Percentiles rank a stretch among this genome's conserved stretches.
These are phyloP conservation scores for Penicillium sp. DNA, from an alignment of 2,329 filamentous ascomycete species.

Conservation along the genomic window DNA sequence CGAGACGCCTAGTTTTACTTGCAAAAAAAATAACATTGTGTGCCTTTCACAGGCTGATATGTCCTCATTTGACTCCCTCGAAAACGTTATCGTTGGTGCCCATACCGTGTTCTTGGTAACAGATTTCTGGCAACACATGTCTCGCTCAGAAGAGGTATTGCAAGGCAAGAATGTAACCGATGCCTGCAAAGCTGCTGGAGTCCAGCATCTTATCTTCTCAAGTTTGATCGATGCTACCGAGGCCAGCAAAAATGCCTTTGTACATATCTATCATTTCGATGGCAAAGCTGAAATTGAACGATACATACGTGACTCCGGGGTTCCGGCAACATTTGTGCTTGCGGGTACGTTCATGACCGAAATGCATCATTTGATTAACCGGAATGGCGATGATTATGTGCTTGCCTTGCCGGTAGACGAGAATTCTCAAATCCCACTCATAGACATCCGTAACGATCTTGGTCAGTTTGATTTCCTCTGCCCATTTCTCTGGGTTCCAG, in stretches of 20 bases:
- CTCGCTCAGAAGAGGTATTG: conserved; percentile 25
- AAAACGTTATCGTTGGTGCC: conserved; percentile 43
- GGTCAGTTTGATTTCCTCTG: conserved; percentile 36
- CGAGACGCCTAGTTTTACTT: neutral
- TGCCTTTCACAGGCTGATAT: conserved; percentile 46
- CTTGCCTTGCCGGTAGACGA: conserved; percentile 24
- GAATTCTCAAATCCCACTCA: conserved; percentile 38
- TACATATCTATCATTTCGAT: conserved; percentile 50
- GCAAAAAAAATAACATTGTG: neutral
- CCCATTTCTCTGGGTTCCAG: neutral
- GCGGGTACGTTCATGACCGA: conserved; percentile 54
- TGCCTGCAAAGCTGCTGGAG: conserved; percentile 23
- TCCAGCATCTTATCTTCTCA: conserved; percentile 30
- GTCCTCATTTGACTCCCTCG: conserved; percentile 45
- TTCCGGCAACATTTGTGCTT: conserved; percentile 52
- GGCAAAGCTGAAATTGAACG: conserved; percentile 54
- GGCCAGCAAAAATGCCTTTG: conserved; percentile 28
- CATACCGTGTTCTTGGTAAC: conserved; percentile 52
- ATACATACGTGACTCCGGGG: conserved; percentile 49
- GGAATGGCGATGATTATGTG: conserved; percentile 26
- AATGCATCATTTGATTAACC: conserved; percentile 28
- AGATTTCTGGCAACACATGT: conserved; percentile 28
- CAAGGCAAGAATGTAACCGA: conserved; percentile 28
- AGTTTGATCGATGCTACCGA: conserved; percentile 18
- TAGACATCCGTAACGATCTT: conserved; percentile 44